phyloP scores from a whole-genome alignment of 2,329 filamentous ascomycete species.

The Paramyrothecium roridum region DNA sequence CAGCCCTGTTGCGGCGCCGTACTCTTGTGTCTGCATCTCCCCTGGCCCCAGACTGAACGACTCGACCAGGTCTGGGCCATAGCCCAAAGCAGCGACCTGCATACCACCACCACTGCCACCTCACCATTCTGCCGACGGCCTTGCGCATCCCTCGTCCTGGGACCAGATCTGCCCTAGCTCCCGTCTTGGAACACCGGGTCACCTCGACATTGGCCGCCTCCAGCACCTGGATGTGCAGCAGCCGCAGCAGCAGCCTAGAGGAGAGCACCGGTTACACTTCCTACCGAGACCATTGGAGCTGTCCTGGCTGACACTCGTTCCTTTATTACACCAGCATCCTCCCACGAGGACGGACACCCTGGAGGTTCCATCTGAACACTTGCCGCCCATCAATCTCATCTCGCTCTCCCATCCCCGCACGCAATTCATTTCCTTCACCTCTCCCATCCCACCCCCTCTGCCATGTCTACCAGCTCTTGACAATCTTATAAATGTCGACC shows the following conservation, averaged over 20 bases:
- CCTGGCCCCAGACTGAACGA: not conserved
- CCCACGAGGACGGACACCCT: not conserved
- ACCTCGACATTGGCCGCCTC: constrained; percentile 5
- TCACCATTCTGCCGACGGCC: constrained; percentile 18
- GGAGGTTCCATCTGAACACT: not conserved
- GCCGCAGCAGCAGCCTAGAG: not conserved
- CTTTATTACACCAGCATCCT: not conserved
- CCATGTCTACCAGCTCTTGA: constrained; percentile 29
- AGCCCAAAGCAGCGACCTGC: constrained; percentile 30
- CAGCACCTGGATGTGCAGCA: not conserved
- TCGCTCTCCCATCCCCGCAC: constrained; percentile 6
- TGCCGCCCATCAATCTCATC: not conserved
- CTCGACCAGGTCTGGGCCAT: constrained; percentile 3
- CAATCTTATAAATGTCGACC: constrained; percentile 33
- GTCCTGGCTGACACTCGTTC: not conserved
- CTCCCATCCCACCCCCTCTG: constrained; percentile 22
- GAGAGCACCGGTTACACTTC: not conserved
- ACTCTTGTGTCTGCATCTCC: constrained; percentile 1
- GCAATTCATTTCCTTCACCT: constrained; percentile 16
- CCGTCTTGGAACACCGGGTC: not conserved
- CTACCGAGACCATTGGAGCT: not conserved
- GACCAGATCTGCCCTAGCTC: constrained; percentile 1
- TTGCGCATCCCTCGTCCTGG: not conserved
- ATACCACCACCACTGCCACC: constrained; percentile 16
- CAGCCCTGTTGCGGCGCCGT: not conserved